Evolutionary conservation across 73 alveolate species (phyloP).

Genomic region (Paramecium octaurelia): DNA sequence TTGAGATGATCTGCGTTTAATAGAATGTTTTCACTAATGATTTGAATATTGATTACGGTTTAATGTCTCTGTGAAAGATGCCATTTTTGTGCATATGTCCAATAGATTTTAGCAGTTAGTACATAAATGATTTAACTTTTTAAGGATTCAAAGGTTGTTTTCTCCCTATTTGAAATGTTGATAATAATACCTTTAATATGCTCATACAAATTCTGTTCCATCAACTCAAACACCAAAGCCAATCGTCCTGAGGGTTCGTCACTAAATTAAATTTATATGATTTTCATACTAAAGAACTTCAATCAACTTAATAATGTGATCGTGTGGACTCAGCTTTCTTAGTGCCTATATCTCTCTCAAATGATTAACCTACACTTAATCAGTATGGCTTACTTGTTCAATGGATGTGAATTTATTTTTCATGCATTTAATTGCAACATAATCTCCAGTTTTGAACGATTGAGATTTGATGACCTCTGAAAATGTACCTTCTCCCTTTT

Average conservation of each 20-base stretch:
- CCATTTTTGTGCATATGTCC: conserved; percentile 98
- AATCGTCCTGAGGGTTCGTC: conserved; percentile 99
- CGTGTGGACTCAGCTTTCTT: conserved; percentile 94
- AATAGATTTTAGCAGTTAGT: conserved; percentile 83
- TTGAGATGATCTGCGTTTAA: conserved; percentile 67
- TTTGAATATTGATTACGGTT: conserved; percentile 64
- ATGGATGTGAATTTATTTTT: conserved; percentile 80
- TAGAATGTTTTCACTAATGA: conserved; percentile 58
- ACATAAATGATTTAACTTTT: conserved; percentile 54
- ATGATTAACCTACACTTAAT: conserved; percentile 63
- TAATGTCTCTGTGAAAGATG: conserved; percentile 93
- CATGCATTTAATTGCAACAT: conserved; percentile 96
- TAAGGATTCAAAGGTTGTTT: conserved; percentile 43
- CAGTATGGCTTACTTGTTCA: conserved; percentile 76
- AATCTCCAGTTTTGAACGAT: conserved; percentile 85
- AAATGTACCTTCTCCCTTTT: conserved; percentile 97
- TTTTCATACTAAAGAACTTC: conserved; percentile 80
- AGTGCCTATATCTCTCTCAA: conserved; percentile 96
- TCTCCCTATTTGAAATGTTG: conserved; percentile 26
- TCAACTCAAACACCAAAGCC: conserved; percentile 98
- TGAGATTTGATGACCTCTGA: conserved; percentile 97
- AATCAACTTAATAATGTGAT: conserved; percentile 93
- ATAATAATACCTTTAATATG: conserved; percentile 88
- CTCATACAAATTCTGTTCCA: conserved; percentile 98
- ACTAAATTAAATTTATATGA: conserved; percentile 28